Conservation (phyloP, 1,284 basidiomycete genomes). For the Cutaneotrichosporon sp. region DNA sequence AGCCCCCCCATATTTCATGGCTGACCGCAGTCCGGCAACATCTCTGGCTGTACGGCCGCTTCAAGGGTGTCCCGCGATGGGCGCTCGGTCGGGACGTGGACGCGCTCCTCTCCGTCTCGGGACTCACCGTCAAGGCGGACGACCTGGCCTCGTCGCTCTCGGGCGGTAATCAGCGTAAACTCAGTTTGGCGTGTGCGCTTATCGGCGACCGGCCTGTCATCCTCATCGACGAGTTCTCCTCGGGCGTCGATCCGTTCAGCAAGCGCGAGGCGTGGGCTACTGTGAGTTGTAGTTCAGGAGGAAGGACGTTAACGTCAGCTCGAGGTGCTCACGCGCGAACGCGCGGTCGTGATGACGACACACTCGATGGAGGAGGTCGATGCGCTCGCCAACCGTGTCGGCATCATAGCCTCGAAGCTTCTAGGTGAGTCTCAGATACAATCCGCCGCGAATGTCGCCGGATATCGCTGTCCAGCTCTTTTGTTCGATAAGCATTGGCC, state of each 20-base stretch:
- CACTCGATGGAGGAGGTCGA: constrained; percentile 82
- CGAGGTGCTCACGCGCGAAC: constrained; percentile 54
- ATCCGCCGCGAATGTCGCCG: too few relatives aligned
- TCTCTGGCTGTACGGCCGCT: constrained; percentile 50
- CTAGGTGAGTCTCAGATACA: constrained; percentile 61
- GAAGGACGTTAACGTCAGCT: constrained; percentile 41
- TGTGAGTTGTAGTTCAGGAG: constrained; percentile 46
- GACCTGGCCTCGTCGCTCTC: constrained; percentile 66
- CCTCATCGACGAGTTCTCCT: constrained; percentile 76
- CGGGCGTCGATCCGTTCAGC: constrained; percentile 74
- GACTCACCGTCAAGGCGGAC: constrained; percentile 60
- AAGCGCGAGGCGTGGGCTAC: constrained; percentile 78
- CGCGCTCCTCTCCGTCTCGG: constrained; percentile 59
- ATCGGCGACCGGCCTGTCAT: constrained; percentile 74
- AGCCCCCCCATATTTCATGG: constrained; percentile 5
- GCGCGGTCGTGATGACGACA: constrained; percentile 48
- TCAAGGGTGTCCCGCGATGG: constrained; percentile 58
- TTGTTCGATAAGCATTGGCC: background rate
- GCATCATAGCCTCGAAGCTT: constrained; percentile 64
- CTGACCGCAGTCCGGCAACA: constrained; percentile 60
- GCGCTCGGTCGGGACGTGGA: constrained; percentile 58
- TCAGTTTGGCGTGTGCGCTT: constrained; percentile 69
- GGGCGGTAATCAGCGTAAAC: constrained; percentile 73
- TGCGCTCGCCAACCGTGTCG: constrained; percentile 65
- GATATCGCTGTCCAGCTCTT: background rate